A percentile compares a stretch with the other conserved stretches of the same genome.
Evolutionary conservation across 192 early-diverging fungal genomes (phyloP).

Genomic region (Lunasporangiospora selenospora): DNA sequence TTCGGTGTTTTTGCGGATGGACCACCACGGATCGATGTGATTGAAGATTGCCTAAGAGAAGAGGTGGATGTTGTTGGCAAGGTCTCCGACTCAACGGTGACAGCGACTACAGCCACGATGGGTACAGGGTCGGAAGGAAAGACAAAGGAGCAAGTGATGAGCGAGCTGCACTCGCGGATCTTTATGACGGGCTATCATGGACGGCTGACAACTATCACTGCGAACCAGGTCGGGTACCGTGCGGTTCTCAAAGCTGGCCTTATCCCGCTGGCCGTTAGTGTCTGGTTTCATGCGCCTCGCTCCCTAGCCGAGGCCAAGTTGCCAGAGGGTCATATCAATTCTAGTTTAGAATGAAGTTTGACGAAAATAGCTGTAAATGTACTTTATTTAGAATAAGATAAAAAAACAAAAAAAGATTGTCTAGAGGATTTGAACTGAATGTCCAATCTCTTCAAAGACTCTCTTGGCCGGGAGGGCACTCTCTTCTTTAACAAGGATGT

Average conservation of each 20-base stretch:
- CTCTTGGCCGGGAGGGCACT: conserved; percentile 22
- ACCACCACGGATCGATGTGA: conserved; percentile 33
- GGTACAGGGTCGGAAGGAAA: background rate
- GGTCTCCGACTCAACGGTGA: background rate
- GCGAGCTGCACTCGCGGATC: conserved; percentile 31
- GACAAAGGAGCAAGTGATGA: conserved; percentile 33
- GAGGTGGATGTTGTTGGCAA: background rate
- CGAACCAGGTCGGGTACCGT: conserved; percentile 30
- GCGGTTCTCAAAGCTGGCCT: conserved; percentile 17
- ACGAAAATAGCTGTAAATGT: no score
- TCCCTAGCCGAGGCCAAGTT: conserved; percentile 42
- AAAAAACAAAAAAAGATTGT: no score
- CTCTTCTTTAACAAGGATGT: conserved; percentile 69
- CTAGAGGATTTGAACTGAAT: conserved; percentile 26
- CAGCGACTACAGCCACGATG: background rate
- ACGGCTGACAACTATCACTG: conserved; percentile 31
- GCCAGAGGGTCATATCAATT: no score
- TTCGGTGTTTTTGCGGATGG: conserved; percentile 33
- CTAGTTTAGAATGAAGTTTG: no score
- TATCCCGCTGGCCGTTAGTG: conserved; percentile 28
- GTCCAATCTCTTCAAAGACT: conserved; percentile 34
- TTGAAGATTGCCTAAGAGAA: conserved; percentile 19
- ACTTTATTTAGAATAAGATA: no score
- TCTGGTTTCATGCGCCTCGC: conserved; percentile 34
- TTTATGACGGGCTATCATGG: conserved; percentile 20